Evolutionary conservation across 2,329 filamentous ascomycete genomes (phyloP), one percentile per base, ranked within the genome.

Genomic region (Cladophialophora yegresii): DNA sequence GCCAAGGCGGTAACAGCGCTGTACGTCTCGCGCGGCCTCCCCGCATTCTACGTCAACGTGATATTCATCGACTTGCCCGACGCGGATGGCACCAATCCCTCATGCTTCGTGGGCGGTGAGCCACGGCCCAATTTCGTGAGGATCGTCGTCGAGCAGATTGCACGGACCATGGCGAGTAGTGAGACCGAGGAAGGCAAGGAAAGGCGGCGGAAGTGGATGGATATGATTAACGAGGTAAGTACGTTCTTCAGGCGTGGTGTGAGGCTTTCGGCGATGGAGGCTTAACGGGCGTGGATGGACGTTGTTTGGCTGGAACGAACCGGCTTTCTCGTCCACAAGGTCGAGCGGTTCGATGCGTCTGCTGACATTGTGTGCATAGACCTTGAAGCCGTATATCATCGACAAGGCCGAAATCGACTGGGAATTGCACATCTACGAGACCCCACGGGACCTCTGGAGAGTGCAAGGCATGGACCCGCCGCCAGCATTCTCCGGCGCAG

Each of bases 11-110:
- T 74, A 36, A 75, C 74, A 2, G 65, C 71, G 2, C 60, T 72
- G 10, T 75, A 74, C 54, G 65, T 66, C 20, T 36, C 59, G 0
- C 3, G 62, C 22, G 71, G 72, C 10, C 67, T 75, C 1, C 72
- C 73, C 0, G 69, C 70, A 12, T 75, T 75, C 67, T 75, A 75
- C 61, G 72, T 74, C 53, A 69, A 73, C 12, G 64, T 66, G 13
- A 66, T 74, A 8, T 75, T 74, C 68, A 51, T 71, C 10, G 49
- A 63, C 20, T 45, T 70, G 20, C 45, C 43, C 30, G 65, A 64
- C 32, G 62, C 51, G 12, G 36, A 36, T 16, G 23, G 60, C 26
- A 2, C 47, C 7, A 50, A 28, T 28, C 47, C 47, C 47, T 23
- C 20, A 22, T 50, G 47, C 20, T 70, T 54, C 23, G 59, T 69